Conservation (phyloP, 1,284 basidiomycete genomes). For the Ustilago shanxiensis region DNA sequence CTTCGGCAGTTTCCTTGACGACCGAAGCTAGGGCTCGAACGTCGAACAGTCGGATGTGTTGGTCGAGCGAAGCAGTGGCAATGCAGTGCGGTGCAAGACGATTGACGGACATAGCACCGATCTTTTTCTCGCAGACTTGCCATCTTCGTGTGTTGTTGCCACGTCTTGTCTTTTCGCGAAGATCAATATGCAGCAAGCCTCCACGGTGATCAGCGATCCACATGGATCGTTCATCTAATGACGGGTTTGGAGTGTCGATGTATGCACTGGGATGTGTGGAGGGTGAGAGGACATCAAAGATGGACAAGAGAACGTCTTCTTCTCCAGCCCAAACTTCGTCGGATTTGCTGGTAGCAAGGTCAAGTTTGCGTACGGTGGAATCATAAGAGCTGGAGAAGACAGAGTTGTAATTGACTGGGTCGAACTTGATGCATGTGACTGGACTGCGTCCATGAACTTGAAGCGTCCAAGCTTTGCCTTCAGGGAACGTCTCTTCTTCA, state of each 20-base stretch:
- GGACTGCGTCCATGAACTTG: constrained; percentile 62
- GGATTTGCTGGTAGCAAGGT: constrained; percentile 43
- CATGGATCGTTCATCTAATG: constrained; percentile 58
- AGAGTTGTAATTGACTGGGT: constrained; percentile 53
- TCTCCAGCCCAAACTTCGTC: constrained; percentile 59
- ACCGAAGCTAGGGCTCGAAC: constrained; percentile 53
- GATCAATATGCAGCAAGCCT: constrained; percentile 63
- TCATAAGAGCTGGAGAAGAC: constrained; percentile 65
- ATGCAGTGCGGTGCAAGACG: constrained; percentile 54
- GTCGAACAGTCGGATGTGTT: constrained; percentile 65
- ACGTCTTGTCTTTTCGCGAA: constrained; percentile 42
- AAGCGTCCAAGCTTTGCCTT: constrained; percentile 57
- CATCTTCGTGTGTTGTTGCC: constrained; percentile 51
- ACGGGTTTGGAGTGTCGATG: constrained; percentile 46
- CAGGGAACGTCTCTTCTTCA: constrained; percentile 17
- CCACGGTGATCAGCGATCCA: constrained; percentile 69
- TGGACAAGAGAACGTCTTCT: constrained; percentile 60
- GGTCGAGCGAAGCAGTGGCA: constrained; percentile 66
- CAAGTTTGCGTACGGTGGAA: constrained; percentile 60
- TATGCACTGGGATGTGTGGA: constrained; percentile 50
- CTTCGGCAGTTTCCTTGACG: constrained; percentile 37
- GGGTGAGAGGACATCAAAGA: constrained; percentile 66
- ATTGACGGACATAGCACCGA: constrained; percentile 68
- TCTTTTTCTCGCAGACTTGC: constrained; percentile 69
- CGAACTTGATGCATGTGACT: constrained; percentile 65